Evolutionary conservation across 2,329 filamentous ascomycete genomes (phyloP), one percentile per base, ranked within the genome.

Genomic region (Rugonectria rugulosa): DNA sequence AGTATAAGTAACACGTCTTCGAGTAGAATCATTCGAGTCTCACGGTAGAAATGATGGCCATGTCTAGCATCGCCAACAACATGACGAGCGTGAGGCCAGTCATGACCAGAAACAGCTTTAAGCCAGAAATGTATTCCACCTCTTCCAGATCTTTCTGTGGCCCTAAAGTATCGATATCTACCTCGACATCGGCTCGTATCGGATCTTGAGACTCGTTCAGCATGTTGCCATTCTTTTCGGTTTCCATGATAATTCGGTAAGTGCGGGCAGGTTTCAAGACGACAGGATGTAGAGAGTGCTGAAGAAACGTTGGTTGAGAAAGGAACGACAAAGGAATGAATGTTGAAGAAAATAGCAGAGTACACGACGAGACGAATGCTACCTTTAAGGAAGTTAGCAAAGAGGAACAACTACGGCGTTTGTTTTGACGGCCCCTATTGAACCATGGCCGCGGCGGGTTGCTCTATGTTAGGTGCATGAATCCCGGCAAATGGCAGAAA

Each of bases 21-120:
- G 11, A 5, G 11, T 6, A 19, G 9, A 3, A 10, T 5, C 7
- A 4, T n/a, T 5, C 0, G 17, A 15, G 6, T 70, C 70, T 60
- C 36, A 76, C 81, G 5, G 81, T 83, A 6, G 74, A 70, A 49
- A 84, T 71, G 42, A 84, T 81, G 8, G 80, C 77, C 8, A 71
- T 75, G 53, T 84, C 81, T 4, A 84, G 57, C 59, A 81, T 61
- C 61, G 77, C 73, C 8, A 80, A 62, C 47, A 81, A 79, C 20
- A 73, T 70, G 6, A 73, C 73, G 0, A 77, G 46, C 0, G 75
- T 75, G 5, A 80, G 57, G 3, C 60, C 60, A 5, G 48, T 42
- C 20, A 75, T 67, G 15, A 68, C 67, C 15, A 72, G 52, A 43
- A 70, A 64, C 19, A 74, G 63, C 23, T 66, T 68, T 9, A 65